Percentiles rank a stretch among this genome's conserved stretches.
Evolutionary conservation across 2,329 filamentous ascomycete species (phyloP).

Genomic region (Penicillium decumbens): DNA sequence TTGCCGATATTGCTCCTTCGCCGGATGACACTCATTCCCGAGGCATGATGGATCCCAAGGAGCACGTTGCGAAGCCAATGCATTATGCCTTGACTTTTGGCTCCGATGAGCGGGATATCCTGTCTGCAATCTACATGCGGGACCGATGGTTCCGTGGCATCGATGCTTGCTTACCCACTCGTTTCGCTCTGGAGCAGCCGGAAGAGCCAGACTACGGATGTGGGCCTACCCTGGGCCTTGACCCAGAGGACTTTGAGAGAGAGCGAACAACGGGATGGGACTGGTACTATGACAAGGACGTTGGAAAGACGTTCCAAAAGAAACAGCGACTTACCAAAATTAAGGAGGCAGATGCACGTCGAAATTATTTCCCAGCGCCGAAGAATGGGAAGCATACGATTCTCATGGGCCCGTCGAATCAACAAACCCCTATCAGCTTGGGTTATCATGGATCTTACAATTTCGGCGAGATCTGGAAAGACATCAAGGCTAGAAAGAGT

Average conservation of each 20-base stretch:
- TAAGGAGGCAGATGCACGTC: conserved; percentile 32
- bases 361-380: conserved; percentile 41
- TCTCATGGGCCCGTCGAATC: conserved; percentile 48
- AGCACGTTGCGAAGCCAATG: conserved; percentile 41
- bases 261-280: conserved; percentile 49
- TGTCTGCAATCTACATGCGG: conserved; percentile 45
- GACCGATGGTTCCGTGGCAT: conserved; percentile 47
- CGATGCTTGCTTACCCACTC: conserved; percentile 51
- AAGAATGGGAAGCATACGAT: conserved; percentile 39
- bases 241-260: conserved; percentile 37
- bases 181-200: conserved; percentile 33
- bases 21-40: conserved; percentile 34
- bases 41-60: conserved; percentile 34
- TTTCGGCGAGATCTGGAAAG: conserved; percentile 45
- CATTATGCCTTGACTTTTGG: conserved; percentile 51
- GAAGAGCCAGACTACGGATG: conserved; percentile 36
- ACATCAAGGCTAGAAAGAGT: conserved; percentile 12
- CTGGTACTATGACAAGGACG: conserved; percentile 50
- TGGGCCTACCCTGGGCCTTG: conserved; percentile 42
- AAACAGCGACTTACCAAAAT: conserved; percentile 41
- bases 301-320: conserved; percentile 40
- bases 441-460: conserved; percentile 42
- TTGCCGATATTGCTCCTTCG: conserved; percentile 7
- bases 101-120: conserved; percentile 47
- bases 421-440: conserved; percentile 44